Conservation (phyloP, 2,329 filamentous ascomycete genomes). For the Ambrosiella cleistominuta region DNA sequence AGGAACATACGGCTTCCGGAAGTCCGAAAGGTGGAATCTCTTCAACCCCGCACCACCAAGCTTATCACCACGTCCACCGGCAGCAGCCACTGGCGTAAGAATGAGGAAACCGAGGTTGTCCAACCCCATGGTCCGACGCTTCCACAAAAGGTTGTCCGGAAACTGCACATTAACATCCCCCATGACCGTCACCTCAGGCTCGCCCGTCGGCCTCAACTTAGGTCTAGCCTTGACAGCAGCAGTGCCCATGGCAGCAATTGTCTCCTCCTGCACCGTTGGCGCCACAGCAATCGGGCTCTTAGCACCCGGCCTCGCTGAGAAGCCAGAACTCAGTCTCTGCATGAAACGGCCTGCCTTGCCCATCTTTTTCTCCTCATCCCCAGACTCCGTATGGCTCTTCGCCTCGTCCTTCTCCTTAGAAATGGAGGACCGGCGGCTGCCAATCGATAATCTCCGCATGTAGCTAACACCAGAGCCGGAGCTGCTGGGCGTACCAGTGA, state of each 20-base stretch:
- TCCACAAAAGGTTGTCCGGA: constrained; percentile 90
- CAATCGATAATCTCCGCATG: constrained; percentile 47
- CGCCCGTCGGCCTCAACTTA: constrained; percentile 18
- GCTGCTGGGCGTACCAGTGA: constrained; percentile 21
- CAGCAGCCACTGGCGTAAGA: constrained; percentile 42
- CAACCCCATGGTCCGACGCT: constrained; percentile 73
- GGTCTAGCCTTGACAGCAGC: constrained; percentile 11
- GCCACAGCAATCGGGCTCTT: constrained; percentile 31
- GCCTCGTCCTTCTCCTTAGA: constrained; percentile 27
- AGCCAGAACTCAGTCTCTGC: constrained; percentile 38
- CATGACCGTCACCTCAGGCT: constrained; percentile 43
- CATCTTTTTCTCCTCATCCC: constrained; percentile 31
- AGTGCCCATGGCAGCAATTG: constrained; percentile 19
- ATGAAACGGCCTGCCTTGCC: constrained; percentile 40
- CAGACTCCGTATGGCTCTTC: neutral
- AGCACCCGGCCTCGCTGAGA: constrained; percentile 21
- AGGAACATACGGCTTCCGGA: constrained; percentile 60
- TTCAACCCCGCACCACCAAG: constrained; percentile 39
- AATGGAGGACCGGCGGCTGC: constrained; percentile 37
- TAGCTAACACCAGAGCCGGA: constrained; percentile 16
- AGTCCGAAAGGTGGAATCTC: constrained; percentile 73
- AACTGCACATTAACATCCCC: constrained; percentile 95
- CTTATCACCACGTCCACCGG: constrained; percentile 34
- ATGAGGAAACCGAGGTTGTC: constrained; percentile 72
- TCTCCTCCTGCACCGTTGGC: constrained; percentile 33